Base-by-base conservation (phyloP, 2,329 filamentous ascomycete genomes). In the Ophiostoma ips region DNA sequence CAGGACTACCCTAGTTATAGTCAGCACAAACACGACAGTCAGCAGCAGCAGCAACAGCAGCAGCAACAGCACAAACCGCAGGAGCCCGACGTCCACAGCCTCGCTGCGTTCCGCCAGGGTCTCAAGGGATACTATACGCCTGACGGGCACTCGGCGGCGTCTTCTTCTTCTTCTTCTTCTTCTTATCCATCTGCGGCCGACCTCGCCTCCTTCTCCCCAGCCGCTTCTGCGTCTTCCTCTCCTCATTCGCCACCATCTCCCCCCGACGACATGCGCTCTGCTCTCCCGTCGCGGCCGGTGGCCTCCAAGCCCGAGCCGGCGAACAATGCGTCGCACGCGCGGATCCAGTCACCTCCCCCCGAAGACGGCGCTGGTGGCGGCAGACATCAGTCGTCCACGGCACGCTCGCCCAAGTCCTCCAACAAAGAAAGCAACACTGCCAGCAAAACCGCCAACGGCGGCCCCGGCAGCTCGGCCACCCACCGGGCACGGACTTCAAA, bases 251-350 rank as follows among this genome's bases (percentile, higher is more conserved):
- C 50, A 5, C 10, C 18, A 13, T 18, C 19, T 3, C 1, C 35
- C n/a, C 9, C 28, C 7, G 33, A 33, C 44, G 38, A 38, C 24
- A 56, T 56, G 55, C 55, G 53, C 15, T 55, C 55, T 18, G 58
- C 59, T n/a, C 55, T 61, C 18, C 59, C 59, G 2, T 51, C 56
- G 10, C 51, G 58, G 46, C 57, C 59, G 6, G 55, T 58, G 52
- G 50, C 57, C 24, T 53, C 55, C 35, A 58, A 57, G 44, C 38
- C 24, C 21, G 48, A 50, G 10, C 31, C 43, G n/a, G 45, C 53
- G 10, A 38, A 53, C 28, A 47, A 35, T 49, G 50, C 45, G 10
- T 49, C 49, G 12, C 51, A 36, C 18, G 19, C 52, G 2, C 52
- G 53, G 34, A 53, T 53, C 18, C 55, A 49, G 16, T 61, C 59